Evolutionary conservation across 2,329 filamentous ascomycete species (phyloP).

Genomic region (Penicillium sumatraense): DNA sequence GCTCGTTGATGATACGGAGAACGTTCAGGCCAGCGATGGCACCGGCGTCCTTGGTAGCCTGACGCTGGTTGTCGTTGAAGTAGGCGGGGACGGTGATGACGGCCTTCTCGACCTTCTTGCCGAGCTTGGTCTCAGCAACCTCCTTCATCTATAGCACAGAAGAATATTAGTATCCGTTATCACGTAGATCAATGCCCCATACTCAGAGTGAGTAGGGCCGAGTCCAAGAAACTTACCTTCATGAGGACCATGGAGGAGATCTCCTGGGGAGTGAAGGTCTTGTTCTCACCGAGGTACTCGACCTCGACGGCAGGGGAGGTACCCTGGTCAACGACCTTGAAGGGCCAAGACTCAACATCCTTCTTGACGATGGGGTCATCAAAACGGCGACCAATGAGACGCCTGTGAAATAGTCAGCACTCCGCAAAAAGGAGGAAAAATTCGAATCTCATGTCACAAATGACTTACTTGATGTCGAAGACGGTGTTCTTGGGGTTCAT

Average conservation of each 20-base stretch:
- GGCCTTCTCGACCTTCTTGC: conserved; percentile 98
- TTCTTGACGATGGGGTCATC: conserved; percentile 98
- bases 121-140: conserved; percentile 96
- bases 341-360: conserved; percentile 98
- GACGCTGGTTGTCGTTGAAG: conserved; percentile 99
- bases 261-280: conserved; percentile 97
- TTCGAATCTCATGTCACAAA: conserved; percentile 5
- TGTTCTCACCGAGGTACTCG: conserved; percentile 91
- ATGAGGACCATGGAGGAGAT: conserved; percentile 98
- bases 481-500: conserved; percentile 99
- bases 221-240: conserved; percentile 77
- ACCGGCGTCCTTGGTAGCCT: conserved; percentile 99
- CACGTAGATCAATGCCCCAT: no score
- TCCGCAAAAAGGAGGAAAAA: background rate
- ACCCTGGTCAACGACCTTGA: conserved; percentile 92
- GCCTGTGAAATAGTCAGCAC: conserved; percentile 59
- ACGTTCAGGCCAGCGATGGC: conserved; percentile 97
- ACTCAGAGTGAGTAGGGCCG: no score
- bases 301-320: conserved; percentile 93
- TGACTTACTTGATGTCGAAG: conserved; percentile 95
- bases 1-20: conserved; percentile 99
- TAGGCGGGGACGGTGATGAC: conserved; percentile 99
- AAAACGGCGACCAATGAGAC: conserved; percentile 94
- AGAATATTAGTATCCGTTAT: background rate
- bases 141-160: conserved; percentile 81